Conservation (phyloP, 2,329 filamentous ascomycete genomes). For the Cyphellophora europaea region DNA sequence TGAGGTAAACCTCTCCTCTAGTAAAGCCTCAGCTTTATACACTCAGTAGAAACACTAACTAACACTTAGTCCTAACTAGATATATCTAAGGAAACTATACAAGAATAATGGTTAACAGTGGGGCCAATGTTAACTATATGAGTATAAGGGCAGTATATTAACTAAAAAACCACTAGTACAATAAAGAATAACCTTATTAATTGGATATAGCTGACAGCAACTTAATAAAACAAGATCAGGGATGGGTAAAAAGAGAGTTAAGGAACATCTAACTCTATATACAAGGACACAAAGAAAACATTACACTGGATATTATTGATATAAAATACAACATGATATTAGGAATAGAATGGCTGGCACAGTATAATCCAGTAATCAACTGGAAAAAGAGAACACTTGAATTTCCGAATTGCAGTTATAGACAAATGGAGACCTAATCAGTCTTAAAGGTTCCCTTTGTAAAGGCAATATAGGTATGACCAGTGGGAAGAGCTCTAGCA, state of each 20-base stretch:
- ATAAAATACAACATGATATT: neutral
- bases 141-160: neutral
- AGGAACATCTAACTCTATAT: neutral
- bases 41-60: neutral
- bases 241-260: neutral
- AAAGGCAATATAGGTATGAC: constrained; percentile 1
- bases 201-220: neutral
- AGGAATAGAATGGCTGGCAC: constrained; percentile 1
- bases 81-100: neutral
- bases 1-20: neutral
- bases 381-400: neutral
- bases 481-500: neutral
- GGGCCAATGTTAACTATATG: neutral
- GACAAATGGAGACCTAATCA: neutral
- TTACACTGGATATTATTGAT: neutral
- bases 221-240: neutral
- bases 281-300: neutral
- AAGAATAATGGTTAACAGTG: neutral
- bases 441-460: neutral
- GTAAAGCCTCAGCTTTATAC: neutral
- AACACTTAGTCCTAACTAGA: neutral
- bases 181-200: neutral
- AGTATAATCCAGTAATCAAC: constrained; percentile 1
- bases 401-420: constrained; percentile 1
- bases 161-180: neutral